A percentile compares a stretch with the other conserved stretches of the same genome.
These are phyloP conservation scores for Trichoderma orchidacearum DNA, from an alignment of 495 filamentous ascomycete species.

Conservation along the genomic window DNA sequence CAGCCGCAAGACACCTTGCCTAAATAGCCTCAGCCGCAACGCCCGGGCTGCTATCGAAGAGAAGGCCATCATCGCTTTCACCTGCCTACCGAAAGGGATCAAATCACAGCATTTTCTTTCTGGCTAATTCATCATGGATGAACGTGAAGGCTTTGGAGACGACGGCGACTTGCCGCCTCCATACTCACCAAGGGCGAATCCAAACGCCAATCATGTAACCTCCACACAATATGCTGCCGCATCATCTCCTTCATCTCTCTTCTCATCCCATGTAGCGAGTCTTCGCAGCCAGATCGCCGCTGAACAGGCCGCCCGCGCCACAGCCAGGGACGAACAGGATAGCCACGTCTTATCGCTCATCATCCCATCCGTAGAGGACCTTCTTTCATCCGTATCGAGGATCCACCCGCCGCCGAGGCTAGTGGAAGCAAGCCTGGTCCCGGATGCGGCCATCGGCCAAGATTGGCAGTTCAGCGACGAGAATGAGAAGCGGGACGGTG, in stretches of 20 bases:
- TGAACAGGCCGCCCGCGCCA: not conserved
- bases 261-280: not conserved
- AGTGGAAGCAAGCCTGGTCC: slow-evolving; percentile 26
- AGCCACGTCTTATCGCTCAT: slow-evolving; percentile 15
- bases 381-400: slow-evolving; percentile 17
- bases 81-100: too few relatives aligned
- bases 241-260: not conserved
- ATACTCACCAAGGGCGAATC: not conserved
- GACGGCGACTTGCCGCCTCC: not conserved
- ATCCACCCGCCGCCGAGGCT: slow-evolving; percentile 6
- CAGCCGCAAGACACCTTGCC: too few relatives aligned
- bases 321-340: not conserved
- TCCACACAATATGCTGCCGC: not conserved
- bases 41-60: too few relatives aligned
- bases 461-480: slow-evolving; percentile 18
- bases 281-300: not conserved
- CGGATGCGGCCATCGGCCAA: slow-evolving; percentile 15
- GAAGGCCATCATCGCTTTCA: too few relatives aligned
- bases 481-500: slow-evolving; percentile 19
- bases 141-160: not conserved
- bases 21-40: too few relatives aligned
- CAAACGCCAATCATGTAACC: not conserved
- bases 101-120: too few relatives aligned
- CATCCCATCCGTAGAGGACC: slow-evolving; percentile 21
- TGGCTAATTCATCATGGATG: not conserved